These are phyloP conservation scores for Ogataea degrootiae DNA, from an alignment of 805 yeast species.

Conservation along the genomic window DNA sequence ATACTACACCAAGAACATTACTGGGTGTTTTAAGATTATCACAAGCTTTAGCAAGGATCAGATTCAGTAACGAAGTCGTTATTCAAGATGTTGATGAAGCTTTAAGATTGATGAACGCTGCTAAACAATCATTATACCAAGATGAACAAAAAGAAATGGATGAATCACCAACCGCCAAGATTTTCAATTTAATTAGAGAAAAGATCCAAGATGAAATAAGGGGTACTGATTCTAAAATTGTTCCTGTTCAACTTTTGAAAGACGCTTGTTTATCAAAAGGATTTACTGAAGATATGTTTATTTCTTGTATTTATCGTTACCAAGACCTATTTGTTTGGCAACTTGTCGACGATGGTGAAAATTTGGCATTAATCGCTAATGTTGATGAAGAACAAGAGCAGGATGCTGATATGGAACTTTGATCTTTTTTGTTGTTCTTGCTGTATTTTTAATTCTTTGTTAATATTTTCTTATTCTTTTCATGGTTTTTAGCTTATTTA, in stretches of 20 bases:
- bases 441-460: too few species aligned
- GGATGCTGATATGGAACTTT: constrained; percentile 21
- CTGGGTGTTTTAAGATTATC: constrained; percentile 88
- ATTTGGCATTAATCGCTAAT: constrained; percentile 49
- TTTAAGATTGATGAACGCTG: constrained; percentile 74
- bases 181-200: constrained; percentile 64
- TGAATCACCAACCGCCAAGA: constrained; percentile 65
- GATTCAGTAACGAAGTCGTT: constrained; percentile 70
- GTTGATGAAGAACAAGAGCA: constrained; percentile 28
- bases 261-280: constrained; percentile 74
- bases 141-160: constrained; percentile 47
- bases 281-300: constrained; percentile 73
- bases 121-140: constrained; percentile 74
- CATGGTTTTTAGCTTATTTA: too few species aligned
- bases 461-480: too few species aligned
- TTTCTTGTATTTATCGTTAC: constrained; percentile 72
- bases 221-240: constrained; percentile 28
- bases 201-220: constrained; percentile 24
- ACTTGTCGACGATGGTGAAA: constrained; percentile 63
- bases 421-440: too few species aligned
- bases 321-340: constrained; percentile 72
- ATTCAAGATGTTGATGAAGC: constrained; percentile 94
- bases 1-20: constrained; percentile 92
- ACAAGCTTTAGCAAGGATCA: constrained; percentile 87
- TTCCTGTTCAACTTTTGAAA: constrained; percentile 46